phyloP scores from a whole-genome alignment of 1,284 basidiomycete species.

The Pseudozyma sp. region DNA sequence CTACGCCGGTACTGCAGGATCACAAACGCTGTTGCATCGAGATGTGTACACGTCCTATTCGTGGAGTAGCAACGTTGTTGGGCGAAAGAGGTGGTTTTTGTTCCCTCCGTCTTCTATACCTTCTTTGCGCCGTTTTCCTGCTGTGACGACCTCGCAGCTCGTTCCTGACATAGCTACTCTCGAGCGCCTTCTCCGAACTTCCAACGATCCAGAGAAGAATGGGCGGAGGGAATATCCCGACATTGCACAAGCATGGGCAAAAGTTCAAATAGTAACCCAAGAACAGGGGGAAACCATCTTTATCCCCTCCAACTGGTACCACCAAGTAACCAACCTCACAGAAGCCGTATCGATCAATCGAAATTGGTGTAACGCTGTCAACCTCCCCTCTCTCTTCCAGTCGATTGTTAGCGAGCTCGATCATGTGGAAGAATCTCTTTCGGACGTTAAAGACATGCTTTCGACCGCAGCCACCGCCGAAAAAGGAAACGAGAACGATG shows the following conservation, averaged over 20 bases:
- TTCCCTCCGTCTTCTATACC: slow-evolving; percentile 71
- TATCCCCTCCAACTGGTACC: slow-evolving; percentile 68
- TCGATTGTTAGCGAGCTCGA: slow-evolving; percentile 69
- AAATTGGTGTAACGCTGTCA: slow-evolving; percentile 72
- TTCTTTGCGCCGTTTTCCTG: slow-evolving; percentile 64
- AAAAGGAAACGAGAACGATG: background rate
- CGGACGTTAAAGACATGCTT: slow-evolving; percentile 71
- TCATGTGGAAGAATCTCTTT: slow-evolving; percentile 70
- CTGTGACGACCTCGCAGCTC: slow-evolving; percentile 55
- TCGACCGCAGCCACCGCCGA: background rate
- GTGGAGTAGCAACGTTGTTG: slow-evolving; percentile 74
- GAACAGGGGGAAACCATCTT: slow-evolving; percentile 57
- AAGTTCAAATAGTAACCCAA: slow-evolving; percentile 24
- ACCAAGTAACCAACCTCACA: slow-evolving; percentile 66
- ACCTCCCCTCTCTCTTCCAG: slow-evolving; percentile 71
- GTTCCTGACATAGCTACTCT: slow-evolving; percentile 29
- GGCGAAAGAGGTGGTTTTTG: slow-evolving; percentile 73
- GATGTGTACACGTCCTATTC: slow-evolving; percentile 72
- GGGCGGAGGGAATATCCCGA: slow-evolving; percentile 7
- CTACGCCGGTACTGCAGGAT: slow-evolving; percentile 55
- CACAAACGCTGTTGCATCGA: slow-evolving; percentile 54
- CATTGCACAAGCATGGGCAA: slow-evolving; percentile 4
- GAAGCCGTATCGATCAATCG: slow-evolving; percentile 63
- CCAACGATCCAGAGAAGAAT: background rate
- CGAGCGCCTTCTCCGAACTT: background rate